Conservation (phyloP, 495 filamentous ascomycete species). For the Penicillium flavigenum region DNA sequence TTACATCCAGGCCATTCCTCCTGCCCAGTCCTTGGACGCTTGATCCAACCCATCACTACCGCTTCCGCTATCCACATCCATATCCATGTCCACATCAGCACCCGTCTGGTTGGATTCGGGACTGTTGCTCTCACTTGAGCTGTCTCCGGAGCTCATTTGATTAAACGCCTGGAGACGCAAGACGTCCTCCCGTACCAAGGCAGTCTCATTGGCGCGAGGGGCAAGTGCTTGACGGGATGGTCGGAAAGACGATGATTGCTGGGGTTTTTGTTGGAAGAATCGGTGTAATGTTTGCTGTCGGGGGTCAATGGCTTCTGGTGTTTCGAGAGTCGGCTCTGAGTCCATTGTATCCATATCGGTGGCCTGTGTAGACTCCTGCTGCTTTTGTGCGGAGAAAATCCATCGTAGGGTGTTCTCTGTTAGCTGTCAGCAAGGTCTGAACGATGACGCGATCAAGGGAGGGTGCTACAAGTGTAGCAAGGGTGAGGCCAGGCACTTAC, state of each 20-base stretch:
- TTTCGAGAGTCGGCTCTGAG: slow-evolving; percentile 18
- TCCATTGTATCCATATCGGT: slow-evolving; percentile 33
- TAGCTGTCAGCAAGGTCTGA: slow-evolving; percentile 21
- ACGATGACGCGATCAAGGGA: slow-evolving; percentile 3
- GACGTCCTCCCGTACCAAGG: slow-evolving; percentile 17
- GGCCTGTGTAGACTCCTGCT: slow-evolving; percentile 20
- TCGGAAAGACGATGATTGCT: slow-evolving; percentile 24
- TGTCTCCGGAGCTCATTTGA: slow-evolving; percentile 18
- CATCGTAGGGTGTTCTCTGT: slow-evolving; percentile 48
- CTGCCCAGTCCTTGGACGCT: slow-evolving; percentile 16
- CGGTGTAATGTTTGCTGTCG: slow-evolving; percentile 47
- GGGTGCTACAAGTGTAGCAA: background rate
- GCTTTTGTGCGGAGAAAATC: slow-evolving; percentile 46
- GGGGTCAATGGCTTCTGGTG: slow-evolving; percentile 38
- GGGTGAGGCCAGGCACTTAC: slow-evolving; percentile 27
- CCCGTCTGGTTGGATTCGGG: slow-evolving; percentile 23
- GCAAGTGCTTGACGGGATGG: slow-evolving; percentile 31
- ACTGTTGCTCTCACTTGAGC: slow-evolving; percentile 26
- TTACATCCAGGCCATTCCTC: slow-evolving; percentile 30
- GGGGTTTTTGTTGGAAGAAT: slow-evolving; percentile 44
- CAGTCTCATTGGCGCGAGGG: slow-evolving; percentile 28
- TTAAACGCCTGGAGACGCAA: slow-evolving; percentile 24
- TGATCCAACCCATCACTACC: slow-evolving; percentile 21
- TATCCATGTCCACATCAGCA: slow-evolving; percentile 40
- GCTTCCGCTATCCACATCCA: slow-evolving; percentile 24